phyloP scores from a whole-genome alignment of 2,329 filamentous ascomycete genomes.

The Pestalotiopsis sp. region DNA sequence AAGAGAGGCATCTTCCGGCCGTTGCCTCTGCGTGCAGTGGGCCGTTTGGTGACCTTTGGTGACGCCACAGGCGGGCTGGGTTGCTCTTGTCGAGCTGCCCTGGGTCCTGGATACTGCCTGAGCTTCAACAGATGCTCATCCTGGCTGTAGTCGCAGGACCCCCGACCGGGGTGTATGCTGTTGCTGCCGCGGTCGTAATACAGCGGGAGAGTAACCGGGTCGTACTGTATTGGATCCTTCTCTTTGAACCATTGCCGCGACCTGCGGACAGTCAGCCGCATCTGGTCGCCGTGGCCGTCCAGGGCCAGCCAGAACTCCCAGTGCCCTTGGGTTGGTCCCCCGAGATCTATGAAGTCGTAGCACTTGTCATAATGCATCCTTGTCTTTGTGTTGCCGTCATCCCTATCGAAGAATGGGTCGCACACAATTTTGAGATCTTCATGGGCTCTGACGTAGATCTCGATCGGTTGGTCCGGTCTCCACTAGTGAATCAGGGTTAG shows the following conservation, averaged over 20 bases:
- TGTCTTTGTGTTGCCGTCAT: not conserved
- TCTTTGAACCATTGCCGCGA: not conserved
- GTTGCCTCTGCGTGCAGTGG: not conserved
- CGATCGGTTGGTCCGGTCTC: not conserved
- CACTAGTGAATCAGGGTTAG: not conserved
- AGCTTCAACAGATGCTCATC: slow-evolving; percentile 43
- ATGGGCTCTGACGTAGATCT: not conserved
- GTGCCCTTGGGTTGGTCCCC: slow-evolving; percentile 1
- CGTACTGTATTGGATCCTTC: not conserved
- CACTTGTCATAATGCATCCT: slow-evolving; percentile 11
- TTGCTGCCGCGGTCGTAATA: slow-evolving; percentile 16
- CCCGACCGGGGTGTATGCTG: slow-evolving; percentile 14
- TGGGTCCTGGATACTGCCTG: slow-evolving; percentile 2
- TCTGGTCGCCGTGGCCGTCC: not conserved
- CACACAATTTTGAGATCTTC: slow-evolving; percentile 16
- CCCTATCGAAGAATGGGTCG: slow-evolving; percentile 16
- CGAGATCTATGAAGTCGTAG: slow-evolving; percentile 16
- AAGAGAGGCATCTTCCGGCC: not conserved
- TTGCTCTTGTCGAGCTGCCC: not conserved
- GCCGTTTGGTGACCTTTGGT: not conserved
- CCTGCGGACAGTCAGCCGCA: slow-evolving; percentile 6
- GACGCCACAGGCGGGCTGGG: not conserved
- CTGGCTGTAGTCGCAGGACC: slow-evolving; percentile 16
- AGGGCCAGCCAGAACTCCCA: slow-evolving; percentile 15
- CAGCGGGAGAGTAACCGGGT: not conserved